A percentile compares a stretch with the other conserved stretches of the same genome.
Evolutionary conservation across 192 early-diverging fungal genomes (phyloP).

Genomic region (Mortierella claussenii): DNA sequence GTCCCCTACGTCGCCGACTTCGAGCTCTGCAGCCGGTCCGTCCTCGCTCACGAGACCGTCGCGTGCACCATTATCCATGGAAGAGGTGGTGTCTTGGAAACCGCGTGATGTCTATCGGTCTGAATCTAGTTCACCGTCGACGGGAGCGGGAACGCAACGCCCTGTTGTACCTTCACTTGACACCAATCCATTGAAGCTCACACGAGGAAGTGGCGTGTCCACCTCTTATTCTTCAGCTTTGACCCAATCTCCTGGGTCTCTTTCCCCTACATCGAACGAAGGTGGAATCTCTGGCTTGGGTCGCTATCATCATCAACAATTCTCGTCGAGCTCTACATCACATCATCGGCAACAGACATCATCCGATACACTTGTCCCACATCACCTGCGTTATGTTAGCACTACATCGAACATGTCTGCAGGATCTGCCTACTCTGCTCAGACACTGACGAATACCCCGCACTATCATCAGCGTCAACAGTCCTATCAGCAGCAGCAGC

Average conservation of each 20-base stretch:
- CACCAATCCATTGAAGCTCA: slow-evolving; percentile 16
- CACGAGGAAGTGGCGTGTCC: slow-evolving; percentile 14
- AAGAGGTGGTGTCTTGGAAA: slow-evolving; percentile 34
- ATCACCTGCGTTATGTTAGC: slow-evolving; percentile 25
- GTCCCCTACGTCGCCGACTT: slow-evolving; percentile 3
- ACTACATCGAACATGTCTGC: slow-evolving; percentile 18
- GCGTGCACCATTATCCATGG: slow-evolving; percentile 15
- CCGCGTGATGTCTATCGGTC: too few relatives aligned
- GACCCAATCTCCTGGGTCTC: slow-evolving; percentile 16
- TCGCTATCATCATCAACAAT: slow-evolving; percentile 12
- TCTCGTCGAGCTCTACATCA: neutral
- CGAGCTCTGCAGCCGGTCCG: neutral
- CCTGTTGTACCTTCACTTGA: slow-evolving; percentile 16
- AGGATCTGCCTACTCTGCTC: slow-evolving; percentile 21
- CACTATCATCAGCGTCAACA: neutral
- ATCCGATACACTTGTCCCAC: slow-evolving; percentile 20
- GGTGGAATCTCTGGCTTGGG: neutral
- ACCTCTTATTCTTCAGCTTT: slow-evolving; percentile 14
- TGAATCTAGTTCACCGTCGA: too few relatives aligned
- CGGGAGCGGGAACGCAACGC: too few relatives aligned
- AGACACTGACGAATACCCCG: slow-evolving; percentile 11
- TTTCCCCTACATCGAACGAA: slow-evolving; percentile 8
- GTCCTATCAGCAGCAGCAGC: neutral
- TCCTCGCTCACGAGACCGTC: slow-evolving; percentile 11
- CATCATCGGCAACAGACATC: slow-evolving; percentile 34